A percentile compares a stretch with the other conserved stretches of the same genome.
Conservation (phyloP, 768 basidiomycete species). For the Lactarius evosmus region DNA sequence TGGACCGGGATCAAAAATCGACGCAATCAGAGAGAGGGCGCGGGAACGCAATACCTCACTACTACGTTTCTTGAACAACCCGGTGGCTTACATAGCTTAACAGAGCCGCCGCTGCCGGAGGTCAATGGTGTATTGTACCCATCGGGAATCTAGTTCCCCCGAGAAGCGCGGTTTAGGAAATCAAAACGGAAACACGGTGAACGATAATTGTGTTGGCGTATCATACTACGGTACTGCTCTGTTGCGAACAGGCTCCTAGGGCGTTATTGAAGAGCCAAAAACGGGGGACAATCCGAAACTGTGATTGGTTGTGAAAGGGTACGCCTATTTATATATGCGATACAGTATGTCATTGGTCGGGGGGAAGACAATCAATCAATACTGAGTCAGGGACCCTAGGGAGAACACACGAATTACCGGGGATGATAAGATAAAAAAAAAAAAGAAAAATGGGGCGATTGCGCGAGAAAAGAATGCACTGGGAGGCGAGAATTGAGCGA, state of each 20-base stretch:
- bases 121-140: not conserved
- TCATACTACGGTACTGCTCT: not conserved
- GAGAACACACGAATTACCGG: not conserved
- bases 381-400: not conserved
- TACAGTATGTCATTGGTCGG: slow-evolving; percentile 16
- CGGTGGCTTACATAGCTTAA: not conserved
- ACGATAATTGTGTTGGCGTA: not conserved
- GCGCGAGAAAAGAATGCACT: not conserved
- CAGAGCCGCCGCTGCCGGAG: slow-evolving; percentile 2
- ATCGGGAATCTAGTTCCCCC: not conserved
- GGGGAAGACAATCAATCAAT: not conserved
- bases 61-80: not conserved
- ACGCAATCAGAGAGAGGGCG: no score
- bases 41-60: no score
- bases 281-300: not conserved
- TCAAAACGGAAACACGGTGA: not conserved
- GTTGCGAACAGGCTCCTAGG: slow-evolving; percentile 15
- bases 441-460: not conserved
- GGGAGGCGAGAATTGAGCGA: slow-evolving; percentile 18
- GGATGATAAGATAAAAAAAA: not conserved
- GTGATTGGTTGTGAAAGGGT: slow-evolving; percentile 7
- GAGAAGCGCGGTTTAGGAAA: slow-evolving; percentile 12
- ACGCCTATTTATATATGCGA: not conserved
- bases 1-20: slow-evolving; percentile 8
- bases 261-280: slow-evolving; percentile 4